phyloP scores from a whole-genome alignment of 2,329 filamentous ascomycete species.

The Trichoderma gracile region DNA sequence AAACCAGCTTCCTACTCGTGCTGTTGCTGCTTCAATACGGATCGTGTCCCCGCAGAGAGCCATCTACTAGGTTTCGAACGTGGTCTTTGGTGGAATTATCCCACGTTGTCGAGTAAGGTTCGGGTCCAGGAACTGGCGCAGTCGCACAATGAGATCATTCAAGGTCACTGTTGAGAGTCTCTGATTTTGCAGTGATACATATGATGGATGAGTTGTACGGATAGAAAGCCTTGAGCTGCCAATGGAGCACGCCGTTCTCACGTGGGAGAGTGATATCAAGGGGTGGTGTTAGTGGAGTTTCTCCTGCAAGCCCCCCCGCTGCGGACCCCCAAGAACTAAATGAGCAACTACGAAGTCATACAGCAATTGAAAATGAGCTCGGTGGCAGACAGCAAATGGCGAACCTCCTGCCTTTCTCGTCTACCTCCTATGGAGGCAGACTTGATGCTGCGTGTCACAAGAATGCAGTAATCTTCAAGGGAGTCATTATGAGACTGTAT shows the following conservation, averaged over 20 bases:
- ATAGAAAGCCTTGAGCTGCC: too few species aligned
- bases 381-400: neutral
- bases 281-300: constrained; percentile 16
- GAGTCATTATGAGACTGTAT: neutral
- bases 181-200: too few species aligned
- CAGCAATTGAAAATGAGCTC: neutral
- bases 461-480: neutral
- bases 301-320: constrained; percentile 9
- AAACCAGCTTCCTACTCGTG: neutral
- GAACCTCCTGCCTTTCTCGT: neutral
- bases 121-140: neutral
- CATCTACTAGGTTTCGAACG: neutral
- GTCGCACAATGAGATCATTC: neutral
- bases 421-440: neutral
- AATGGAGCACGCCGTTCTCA: neutral
- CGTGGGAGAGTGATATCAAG: constrained; percentile 6
- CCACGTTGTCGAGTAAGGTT: too few species aligned
- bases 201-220: too few species aligned
- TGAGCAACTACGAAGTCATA: neutral
- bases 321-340: constrained; percentile 10
- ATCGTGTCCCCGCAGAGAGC: neutral
- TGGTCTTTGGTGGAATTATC: neutral
- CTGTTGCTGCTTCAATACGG: neutral
- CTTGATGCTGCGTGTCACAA: neutral
- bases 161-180: neutral